A percentile compares a stretch with the other conserved stretches of the same genome.
These are phyloP conservation scores for Fusarium concolor DNA, from an alignment of 2,329 filamentous ascomycete species.

Conservation along the genomic window DNA sequence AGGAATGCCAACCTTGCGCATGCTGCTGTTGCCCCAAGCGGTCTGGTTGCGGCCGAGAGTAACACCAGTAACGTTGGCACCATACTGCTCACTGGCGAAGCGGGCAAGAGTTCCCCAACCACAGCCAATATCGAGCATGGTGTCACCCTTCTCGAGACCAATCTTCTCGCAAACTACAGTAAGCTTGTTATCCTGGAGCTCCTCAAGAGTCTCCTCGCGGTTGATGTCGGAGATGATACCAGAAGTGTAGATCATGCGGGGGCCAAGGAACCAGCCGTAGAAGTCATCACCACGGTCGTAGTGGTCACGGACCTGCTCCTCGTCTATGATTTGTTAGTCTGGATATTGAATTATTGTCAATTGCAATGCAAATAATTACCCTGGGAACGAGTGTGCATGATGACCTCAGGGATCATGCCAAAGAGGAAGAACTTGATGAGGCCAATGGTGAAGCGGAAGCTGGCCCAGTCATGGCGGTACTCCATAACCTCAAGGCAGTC, in stretches of 20 bases:
- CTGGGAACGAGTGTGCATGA: slow-evolving; percentile 92
- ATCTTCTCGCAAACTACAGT: slow-evolving; percentile 97
- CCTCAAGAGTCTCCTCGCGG: slow-evolving; percentile 89
- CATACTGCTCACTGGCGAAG: slow-evolving; percentile 93
- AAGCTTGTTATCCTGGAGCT: slow-evolving; percentile 98
- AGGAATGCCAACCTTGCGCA: slow-evolving; percentile 82
- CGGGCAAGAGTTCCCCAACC: slow-evolving; percentile 97
- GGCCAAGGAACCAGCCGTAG: slow-evolving; percentile 98
- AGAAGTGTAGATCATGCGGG: slow-evolving; percentile 98
- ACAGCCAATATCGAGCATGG: slow-evolving; percentile 92
- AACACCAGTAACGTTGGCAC: slow-evolving; percentile 85
- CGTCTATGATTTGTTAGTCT: slow-evolving; percentile 60
- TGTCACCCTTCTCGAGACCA: slow-evolving; percentile 81
- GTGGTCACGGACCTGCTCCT: slow-evolving; percentile 97
- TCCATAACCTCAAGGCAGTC: slow-evolving; percentile 90
- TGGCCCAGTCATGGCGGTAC: slow-evolving; percentile 97
- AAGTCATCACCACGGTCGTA: slow-evolving; percentile 99
- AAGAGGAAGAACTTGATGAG: slow-evolving; percentile 91
- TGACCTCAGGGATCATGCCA: slow-evolving; percentile 87
- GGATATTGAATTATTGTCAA: neutral
- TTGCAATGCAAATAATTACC: slow-evolving; percentile 52
- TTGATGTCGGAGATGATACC: slow-evolving; percentile 91
- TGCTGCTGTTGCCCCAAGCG: slow-evolving; percentile 92
- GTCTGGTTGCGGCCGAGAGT: slow-evolving; percentile 97
- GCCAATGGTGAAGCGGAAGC: slow-evolving; percentile 87